phyloP scores from a whole-genome alignment of 441 rosid genomes.

The Syzygium syzygioides region DNA sequence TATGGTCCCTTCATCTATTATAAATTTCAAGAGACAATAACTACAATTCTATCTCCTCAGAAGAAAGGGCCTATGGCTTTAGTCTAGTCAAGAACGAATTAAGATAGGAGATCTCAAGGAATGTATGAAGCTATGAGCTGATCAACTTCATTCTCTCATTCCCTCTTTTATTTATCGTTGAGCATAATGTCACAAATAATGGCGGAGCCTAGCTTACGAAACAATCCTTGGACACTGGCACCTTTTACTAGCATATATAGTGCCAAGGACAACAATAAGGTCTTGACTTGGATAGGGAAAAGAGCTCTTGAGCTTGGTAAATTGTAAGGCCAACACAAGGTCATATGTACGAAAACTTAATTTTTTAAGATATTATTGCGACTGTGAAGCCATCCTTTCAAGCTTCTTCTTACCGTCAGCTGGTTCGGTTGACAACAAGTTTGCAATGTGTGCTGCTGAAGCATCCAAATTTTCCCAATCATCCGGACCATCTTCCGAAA shows the following conservation, averaged over 20 bases:
- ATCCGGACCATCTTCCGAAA: conserved; percentile 7
- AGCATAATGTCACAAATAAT: not conserved
- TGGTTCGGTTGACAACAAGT: conserved; percentile 11
- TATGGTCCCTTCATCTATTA: not conserved
- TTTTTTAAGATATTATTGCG: not conserved
- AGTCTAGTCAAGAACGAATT: not conserved
- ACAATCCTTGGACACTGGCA: not conserved
- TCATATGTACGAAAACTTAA: not conserved
- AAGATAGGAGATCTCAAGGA: not conserved
- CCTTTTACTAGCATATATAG: not conserved
- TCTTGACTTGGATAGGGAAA: not conserved
- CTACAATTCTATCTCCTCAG: not conserved
- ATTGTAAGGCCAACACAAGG: not conserved
- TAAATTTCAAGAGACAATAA: not conserved
- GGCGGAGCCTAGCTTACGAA: not conserved
- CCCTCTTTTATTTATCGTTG: not conserved
- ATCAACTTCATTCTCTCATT: not conserved
- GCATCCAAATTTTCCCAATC: conserved; percentile 15
- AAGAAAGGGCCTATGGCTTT: not conserved
- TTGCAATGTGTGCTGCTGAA: conserved; percentile 17
- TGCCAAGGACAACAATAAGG: not conserved
- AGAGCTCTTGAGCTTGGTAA: not conserved
- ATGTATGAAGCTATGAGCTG: not conserved
- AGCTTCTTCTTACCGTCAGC: conserved; percentile 5
- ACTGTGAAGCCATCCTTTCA: not conserved